Evolutionary conservation across 805 yeast genomes (phyloP).

Genomic region (Nakazawaea wyomingensis): DNA sequence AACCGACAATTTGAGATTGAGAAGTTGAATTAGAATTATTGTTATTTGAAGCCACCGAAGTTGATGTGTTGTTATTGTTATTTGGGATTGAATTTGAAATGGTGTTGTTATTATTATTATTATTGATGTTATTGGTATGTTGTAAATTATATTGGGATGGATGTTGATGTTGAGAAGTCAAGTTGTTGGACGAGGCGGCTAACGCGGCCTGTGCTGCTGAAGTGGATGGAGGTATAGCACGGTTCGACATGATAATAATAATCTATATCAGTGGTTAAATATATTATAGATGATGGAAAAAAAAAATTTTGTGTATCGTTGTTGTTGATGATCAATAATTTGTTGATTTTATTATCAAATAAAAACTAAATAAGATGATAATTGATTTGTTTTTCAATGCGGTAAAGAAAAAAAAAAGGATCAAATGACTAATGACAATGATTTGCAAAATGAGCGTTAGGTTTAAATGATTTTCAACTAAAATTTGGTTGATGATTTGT

Average conservation of each 20-base stretch:
- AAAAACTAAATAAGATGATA: no score
- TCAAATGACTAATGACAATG: no score
- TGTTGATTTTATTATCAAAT: no score
- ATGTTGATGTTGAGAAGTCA: slow-evolving; percentile 2
- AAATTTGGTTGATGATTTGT: no score
- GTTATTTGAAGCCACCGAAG: background rate
- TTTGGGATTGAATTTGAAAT: background rate
- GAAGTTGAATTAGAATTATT: slow-evolving; percentile 21
- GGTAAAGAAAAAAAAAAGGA: no score
- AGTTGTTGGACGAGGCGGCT: slow-evolving; percentile 25
- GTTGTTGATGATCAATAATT: background rate
- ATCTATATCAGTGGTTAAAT: background rate
- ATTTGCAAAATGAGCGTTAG: no score
- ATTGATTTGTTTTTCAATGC: no score
- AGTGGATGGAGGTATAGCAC: slow-evolving; percentile 13
- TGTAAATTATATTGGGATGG: slow-evolving; percentile 3
- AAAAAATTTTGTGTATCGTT: no score
- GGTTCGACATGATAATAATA: slow-evolving; percentile 4
- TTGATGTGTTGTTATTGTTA: background rate
- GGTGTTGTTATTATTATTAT: background rate
- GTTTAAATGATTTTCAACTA: no score
- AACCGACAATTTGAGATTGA: slow-evolving; percentile 72
- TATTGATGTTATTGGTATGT: background rate
- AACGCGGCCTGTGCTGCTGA: slow-evolving; percentile 20
- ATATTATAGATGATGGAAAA: no score